Evolutionary conservation across 306 rosid species (phyloP), one percentile per base, ranked within the genome.

Genomic region (Crotalaria pallida): DNA sequence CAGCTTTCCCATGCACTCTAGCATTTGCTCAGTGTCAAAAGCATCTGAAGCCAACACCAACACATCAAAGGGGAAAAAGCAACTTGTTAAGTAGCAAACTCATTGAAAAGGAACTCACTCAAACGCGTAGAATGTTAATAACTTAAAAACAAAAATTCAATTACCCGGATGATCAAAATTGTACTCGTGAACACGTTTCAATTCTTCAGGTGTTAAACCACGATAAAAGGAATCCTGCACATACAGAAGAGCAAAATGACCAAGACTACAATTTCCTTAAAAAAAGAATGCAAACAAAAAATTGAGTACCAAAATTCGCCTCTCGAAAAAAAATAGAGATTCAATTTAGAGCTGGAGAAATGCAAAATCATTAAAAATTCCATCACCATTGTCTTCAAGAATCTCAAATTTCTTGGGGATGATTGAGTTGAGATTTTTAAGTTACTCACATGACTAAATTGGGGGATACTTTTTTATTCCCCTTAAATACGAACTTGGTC

Each of bases 91-190:
- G 27, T 4, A 0, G 31, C 64, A 23, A 10, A 15, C 9, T 21
- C 0, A 4, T 40, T 52, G 9, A 41, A 41, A 21, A 41, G 16
- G 16, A 21, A 41, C 41, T 38, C 44, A 44, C 19, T 45, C 8
- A 18, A 53, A 38, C 1, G 6, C 10, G 59, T 16, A 13, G 5
- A 36, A 34, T 7, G 15, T 24, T 8, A 38, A 4, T 21, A 18
- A 8, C 27, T 19, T 4, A 8, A 0, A 51, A 2, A 12, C 5
- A 18, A 38, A 10, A 36, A 9, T 10, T 40, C 45, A 40, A 11
- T 40, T 40, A 92, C 98, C 98, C 21, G 98, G 98, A 72, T 94
- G 98, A 79, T 94, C 98, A 58, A 94, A 94, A 79, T 94, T 94
- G 77, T 94, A 94, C 84, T 94, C 98, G 58, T 84, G 81, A 33